Conservation (phyloP, 305 asterid species). For the Striga hermonthica region DNA sequence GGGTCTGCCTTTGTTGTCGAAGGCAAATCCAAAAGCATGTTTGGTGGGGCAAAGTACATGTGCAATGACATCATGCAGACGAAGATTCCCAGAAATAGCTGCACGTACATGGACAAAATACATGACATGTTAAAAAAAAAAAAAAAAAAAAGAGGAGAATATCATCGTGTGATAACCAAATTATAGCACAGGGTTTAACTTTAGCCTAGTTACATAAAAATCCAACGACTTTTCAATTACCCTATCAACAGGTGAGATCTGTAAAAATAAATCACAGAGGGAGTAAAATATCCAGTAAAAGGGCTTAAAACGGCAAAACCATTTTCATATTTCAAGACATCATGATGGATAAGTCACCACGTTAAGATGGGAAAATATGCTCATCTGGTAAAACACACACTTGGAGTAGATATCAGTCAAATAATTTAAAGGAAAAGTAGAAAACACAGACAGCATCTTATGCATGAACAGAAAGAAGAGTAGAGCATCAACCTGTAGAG, state of each 20-base stretch:
- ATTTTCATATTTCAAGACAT: not conserved
- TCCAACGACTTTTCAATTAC: not conserved
- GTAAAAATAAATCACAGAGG: conserved; percentile 7
- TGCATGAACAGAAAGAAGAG: conserved; percentile 12
- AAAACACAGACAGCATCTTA: conserved; percentile 21
- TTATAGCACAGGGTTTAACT: not conserved
- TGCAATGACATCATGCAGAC: conserved; percentile 95
- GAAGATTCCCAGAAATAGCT: conserved; percentile 86
- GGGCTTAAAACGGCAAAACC: not conserved
- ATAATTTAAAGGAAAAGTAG: too few relatives aligned
- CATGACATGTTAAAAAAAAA: not conserved
- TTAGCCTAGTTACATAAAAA: not conserved
- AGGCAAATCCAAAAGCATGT: conserved; percentile 73
- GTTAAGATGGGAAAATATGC: not conserved
- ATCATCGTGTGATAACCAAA: too few relatives aligned
- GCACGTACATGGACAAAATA: conserved; percentile 34
- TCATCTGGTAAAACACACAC: not conserved
- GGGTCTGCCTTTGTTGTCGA: conserved; percentile 51
- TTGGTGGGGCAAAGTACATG: conserved; percentile 93
- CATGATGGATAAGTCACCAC: not conserved
- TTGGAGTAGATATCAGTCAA: too few relatives aligned
- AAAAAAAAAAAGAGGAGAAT: too few relatives aligned
- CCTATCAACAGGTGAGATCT: not conserved
- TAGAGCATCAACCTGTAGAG: conserved; percentile 56
- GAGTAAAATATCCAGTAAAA: conserved; percentile 15